Base-by-base conservation (phyloP, 1,139 yeast species). In the Geotrichum australiense region DNA sequence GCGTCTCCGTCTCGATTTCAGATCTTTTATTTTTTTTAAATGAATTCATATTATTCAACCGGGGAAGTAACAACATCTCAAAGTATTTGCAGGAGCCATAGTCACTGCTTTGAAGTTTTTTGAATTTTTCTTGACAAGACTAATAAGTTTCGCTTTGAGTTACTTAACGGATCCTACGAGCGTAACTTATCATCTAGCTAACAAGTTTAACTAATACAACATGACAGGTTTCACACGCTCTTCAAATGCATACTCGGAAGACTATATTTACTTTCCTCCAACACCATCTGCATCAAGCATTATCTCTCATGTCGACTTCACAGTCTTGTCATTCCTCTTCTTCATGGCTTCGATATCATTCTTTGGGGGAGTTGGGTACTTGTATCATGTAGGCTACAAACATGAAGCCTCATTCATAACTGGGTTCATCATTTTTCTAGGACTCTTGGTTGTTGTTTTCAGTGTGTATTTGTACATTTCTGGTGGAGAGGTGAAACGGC, bases 181-280 rank as follows among this genome's bases (percentile, higher is more conserved):
- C 25, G 6, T 22, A 22, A 22, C 6, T 22, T 10, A 22, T 10
- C 25, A 22, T 22, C 25, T 10, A 22, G 25, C 25, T 10, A 22
- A 22, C 10, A 6, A 7, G 25, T 22, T 7, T 10, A 22, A 22
- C 10, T 7, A 16, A 8, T 15, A n/a, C 20, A 24, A 2, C 3
- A 35, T 35, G 39, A 23, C 39, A 16, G 39, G 39, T 4, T 12
- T 35, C 3, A 16, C 12, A 26, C 31, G 39, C 21, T 26, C 33
- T 7, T 19, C 26, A 14, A 19, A 26, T 7, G 16, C 31, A 11
- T 32, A 35, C 12, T 35, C 26, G 18, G 25, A 35, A 10, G 18
- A 23, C 7, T 35, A 26, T n/a, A n/a, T 35, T 7, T 28, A 32
- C 3, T 10, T 20, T 14, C 12, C 39, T n/a, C 14, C 32, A 14